Evolutionary conservation across 23 red algal species (phyloP), one percentile per base, ranked within the genome.

Genomic region (Gracilaria domingensis): DNA sequence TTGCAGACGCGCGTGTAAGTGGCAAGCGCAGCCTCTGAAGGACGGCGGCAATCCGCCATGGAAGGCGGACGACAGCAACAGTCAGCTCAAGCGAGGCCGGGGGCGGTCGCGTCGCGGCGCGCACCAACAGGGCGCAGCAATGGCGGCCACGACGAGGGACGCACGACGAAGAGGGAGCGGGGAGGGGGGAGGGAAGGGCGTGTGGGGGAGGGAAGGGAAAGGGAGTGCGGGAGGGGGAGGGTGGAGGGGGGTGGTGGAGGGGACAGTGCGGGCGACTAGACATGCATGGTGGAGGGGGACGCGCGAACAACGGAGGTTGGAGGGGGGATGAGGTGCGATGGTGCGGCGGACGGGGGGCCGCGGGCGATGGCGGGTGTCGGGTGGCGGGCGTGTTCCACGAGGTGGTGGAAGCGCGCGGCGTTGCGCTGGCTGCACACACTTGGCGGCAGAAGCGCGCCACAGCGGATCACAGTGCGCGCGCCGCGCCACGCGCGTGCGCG

Each of bases 1-100:
- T 48, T 77, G 72, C 72, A 77, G 39, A 77, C 72, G 38, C 72
- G 72, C 45, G 42, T 28, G 45, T 77, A 77, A 20, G 72, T 77
- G 39, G 72, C 72, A 14, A 77, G 40, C 72, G 72, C 72, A 49
- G 72, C 72, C 38, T 34, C 72, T 48, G 72, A 48, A 16, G 50
- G 39, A 18, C 39, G 72, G 42, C 39, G 39, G 42, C 72, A 17
- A 17, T 77, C 72, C 39, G 72, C 72, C 72, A 77, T 77, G 72
- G 45, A 30, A 30, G 40, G 72, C 23, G 40, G 40, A 23, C 7
- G 17, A 50, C 72, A 44, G 16, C 59, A 29, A 62, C 24, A 29
- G 8, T 28, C 59, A 62, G 59, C 59, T 62, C 59, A 62, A 62
- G 42, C 42, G 42, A 45, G 11, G n/a, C n/a, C n/a, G n/a, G n/a